Evolutionary conservation across 805 yeast species (phyloP).

Genomic region (Citeromyces nyonsensis): DNA sequence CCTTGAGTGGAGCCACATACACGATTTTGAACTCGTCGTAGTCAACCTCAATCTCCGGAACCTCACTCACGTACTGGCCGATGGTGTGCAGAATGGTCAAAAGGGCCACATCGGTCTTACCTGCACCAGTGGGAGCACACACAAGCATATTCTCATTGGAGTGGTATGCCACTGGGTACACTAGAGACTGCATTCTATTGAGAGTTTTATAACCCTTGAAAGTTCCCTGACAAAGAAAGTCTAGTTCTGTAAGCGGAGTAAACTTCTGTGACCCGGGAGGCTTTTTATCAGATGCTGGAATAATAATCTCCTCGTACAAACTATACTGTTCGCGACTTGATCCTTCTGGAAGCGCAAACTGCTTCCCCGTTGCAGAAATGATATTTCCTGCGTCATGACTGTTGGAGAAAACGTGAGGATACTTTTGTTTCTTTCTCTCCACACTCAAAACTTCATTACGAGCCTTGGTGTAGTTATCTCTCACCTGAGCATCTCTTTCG

Average conservation of each 20-base stretch:
- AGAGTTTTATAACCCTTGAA: constrained; percentile 65
- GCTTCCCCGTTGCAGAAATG: constrained; percentile 69
- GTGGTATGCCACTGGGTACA: constrained; percentile 64
- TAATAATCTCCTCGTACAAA: constrained; percentile 63
- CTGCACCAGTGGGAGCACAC: constrained; percentile 99
- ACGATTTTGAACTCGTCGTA: constrained; percentile 57
- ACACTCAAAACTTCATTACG: constrained; percentile 33
- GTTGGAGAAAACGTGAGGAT: constrained; percentile 74
- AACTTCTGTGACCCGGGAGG: constrained; percentile 29
- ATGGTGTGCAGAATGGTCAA: constrained; percentile 55
- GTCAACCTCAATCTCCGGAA: constrained; percentile 23
- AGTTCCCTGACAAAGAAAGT: constrained; percentile 68
- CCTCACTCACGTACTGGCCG: constrained; percentile 26
- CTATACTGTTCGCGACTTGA: constrained; percentile 50
- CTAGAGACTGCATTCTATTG: constrained; percentile 74
- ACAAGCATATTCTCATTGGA: constrained; percentile 59
- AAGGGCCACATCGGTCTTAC: constrained; percentile 95
- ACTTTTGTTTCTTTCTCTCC: constrained; percentile 28
- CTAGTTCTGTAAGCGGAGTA: constrained; percentile 47
- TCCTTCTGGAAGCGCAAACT: constrained; percentile 68
- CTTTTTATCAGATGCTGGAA: constrained; percentile 55
- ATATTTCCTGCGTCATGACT: constrained; percentile 52
- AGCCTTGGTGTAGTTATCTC: constrained; percentile 30
- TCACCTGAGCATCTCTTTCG: constrained; percentile 37
- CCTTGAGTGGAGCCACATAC: constrained; percentile 87